Base-by-base conservation (phyloP, 169 alveolate genomes). In the Cryptosporidium tyzzeri region DNA sequence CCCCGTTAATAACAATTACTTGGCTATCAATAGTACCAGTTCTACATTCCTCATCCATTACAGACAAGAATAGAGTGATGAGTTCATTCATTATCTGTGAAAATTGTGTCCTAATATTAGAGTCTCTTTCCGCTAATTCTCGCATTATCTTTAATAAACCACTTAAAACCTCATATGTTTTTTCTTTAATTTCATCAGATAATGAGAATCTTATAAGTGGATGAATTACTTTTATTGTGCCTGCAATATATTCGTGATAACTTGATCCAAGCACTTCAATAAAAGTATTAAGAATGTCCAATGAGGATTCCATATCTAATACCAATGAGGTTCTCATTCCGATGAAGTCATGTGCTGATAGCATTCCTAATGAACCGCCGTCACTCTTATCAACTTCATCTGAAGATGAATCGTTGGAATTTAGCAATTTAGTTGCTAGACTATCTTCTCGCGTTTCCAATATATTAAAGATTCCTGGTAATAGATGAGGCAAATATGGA, bases 401-500 rank as follows among this genome's bases (percentile, higher is more conserved):
- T 37, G 71, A 26, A 62, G 80, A 62, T 18, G 67, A n/a, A 16
- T 67, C 89, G 53, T 70, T 59, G 4, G 89, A 80, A 44, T 26
- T 62, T 3, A 80, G 50, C 7, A 80, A 16, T 35, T 80, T 69
- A 41, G 39, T 67, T 21, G 89, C 74, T 12, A 80, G 31, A 29
- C 69, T 62, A 23, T 80, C 89, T 29, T 80, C 89, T 26, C 75
- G 39, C 16, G 89, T 80, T 41, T 80, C 89, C 21, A 80, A 31
- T 9, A 80, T 44, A 21, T 33, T 31, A 65, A 80, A 80, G 35
- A 80, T 80, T 12, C 75, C 75, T 5, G 98, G 98, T 33, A 96
- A 95, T 23, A 96, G 84, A 39, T 92, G 95, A n/a, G 97, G 97
- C 29, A 96, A 61, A 91, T 93, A 96, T 39, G 96, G 97, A 53